A percentile compares a stretch with the other conserved stretches of the same genome.
Evolutionary conservation across 2,329 filamentous ascomycete genomes (phyloP).

Genomic region (Apiospora aurea): DNA sequence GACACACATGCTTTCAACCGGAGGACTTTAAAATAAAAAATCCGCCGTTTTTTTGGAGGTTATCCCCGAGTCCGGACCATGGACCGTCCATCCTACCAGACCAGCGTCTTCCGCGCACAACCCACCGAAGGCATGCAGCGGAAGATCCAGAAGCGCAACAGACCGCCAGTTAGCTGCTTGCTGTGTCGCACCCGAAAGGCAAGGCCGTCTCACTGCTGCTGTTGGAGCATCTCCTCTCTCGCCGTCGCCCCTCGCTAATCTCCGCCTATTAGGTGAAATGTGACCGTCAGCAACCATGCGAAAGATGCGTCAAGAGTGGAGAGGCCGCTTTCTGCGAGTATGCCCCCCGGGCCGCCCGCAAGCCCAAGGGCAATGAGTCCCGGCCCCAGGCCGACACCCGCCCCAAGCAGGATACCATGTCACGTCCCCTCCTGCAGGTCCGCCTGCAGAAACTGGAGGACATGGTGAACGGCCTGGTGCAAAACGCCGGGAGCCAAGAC

Average conservation of each 20-base stretch:
- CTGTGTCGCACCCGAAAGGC: conserved; percentile 45
- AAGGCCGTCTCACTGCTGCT: conserved; percentile 29
- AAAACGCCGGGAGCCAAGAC: conserved; percentile 26
- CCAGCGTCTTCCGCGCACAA: conserved; percentile 46
- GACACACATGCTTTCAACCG: conserved; percentile 16
- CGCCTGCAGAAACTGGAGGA: conserved; percentile 47
- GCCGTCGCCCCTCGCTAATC: neutral
- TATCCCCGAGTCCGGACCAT: conserved; percentile 39
- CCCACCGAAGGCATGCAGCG: conserved; percentile 43
- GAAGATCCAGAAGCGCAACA: conserved; percentile 48
- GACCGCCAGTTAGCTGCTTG: conserved; percentile 45
- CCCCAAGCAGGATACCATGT: conserved; percentile 38
- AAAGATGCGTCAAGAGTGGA: conserved; percentile 47
- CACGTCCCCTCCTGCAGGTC: conserved; percentile 43
- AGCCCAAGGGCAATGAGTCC: conserved; percentile 40
- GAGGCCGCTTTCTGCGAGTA: conserved; percentile 46
- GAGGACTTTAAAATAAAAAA: conserved; percentile 21
- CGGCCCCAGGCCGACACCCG: conserved; percentile 39
- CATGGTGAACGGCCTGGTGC: conserved; percentile 44
- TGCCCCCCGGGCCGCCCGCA: conserved; percentile 44
- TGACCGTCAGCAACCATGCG: conserved; percentile 48
- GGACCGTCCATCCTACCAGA: conserved; percentile 43
- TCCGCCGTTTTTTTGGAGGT: conserved; percentile 24
- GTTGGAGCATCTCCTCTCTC: conserved; percentile 17
- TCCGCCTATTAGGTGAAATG: conserved; percentile 44